These are phyloP conservation scores for Tothia fuscella DNA, from an alignment of 2,329 filamentous ascomycete genomes.

Conservation along the genomic window DNA sequence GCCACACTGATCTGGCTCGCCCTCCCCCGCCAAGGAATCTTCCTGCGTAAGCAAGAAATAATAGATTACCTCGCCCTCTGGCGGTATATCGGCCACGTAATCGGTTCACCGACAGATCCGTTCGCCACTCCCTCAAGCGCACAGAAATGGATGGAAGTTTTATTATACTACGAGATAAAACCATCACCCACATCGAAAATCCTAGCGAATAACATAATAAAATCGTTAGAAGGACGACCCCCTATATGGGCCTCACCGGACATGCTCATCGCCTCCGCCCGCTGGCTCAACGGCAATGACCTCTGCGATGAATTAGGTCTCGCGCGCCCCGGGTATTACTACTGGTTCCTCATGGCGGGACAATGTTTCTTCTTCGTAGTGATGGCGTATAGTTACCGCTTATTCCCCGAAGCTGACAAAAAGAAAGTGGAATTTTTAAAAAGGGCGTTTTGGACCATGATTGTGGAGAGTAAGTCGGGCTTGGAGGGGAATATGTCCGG, in stretches of 20 bases:
- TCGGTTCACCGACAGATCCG: slow-evolving; percentile 52
- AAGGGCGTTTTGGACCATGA: slow-evolving; percentile 44
- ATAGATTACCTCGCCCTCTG: slow-evolving; percentile 62
- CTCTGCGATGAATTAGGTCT: slow-evolving; percentile 50
- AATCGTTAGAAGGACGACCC: slow-evolving; percentile 51
- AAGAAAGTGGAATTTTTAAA: slow-evolving; percentile 41
- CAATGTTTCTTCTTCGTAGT: slow-evolving; percentile 56
- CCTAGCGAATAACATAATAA: slow-evolving; percentile 65
- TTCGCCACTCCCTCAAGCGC: slow-evolving; percentile 46
- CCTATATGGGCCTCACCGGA: slow-evolving; percentile 53
- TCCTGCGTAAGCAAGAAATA: slow-evolving; percentile 48
- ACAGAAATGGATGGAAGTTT: slow-evolving; percentile 53
- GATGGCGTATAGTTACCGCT: slow-evolving; percentile 40
- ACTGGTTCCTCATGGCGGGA: slow-evolving; percentile 47
- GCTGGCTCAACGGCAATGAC: slow-evolving; percentile 58
- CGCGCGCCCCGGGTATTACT: slow-evolving; percentile 43
- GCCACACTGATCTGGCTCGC: slow-evolving; percentile 54
- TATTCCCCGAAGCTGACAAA: slow-evolving; percentile 36
- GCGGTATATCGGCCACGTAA: slow-evolving; percentile 60
- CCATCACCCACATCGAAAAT: slow-evolving; percentile 51
- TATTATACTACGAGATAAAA: slow-evolving; percentile 53
- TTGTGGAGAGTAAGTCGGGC: slow-evolving; percentile 52
- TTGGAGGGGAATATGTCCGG: slow-evolving; percentile 47
- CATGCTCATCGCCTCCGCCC: slow-evolving; percentile 55
- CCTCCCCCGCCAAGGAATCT: slow-evolving; percentile 63